phyloP scores from a whole-genome alignment of 164 flowering plant species.

The Dillenia suffruticosa region DNA sequence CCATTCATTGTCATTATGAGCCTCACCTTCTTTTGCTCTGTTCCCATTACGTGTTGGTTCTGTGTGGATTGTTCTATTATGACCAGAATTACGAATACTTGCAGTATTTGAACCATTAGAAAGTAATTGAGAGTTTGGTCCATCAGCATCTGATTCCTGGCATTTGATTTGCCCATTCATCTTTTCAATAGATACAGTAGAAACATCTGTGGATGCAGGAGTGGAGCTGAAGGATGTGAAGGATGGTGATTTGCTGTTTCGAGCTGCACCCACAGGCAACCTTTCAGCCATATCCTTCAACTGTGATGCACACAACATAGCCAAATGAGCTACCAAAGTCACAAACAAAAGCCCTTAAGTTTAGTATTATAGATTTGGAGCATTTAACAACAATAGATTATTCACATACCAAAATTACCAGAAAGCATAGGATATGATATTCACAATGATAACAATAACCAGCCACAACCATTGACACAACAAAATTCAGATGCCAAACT shows the following conservation, averaged over 20 bases:
- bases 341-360: no score
- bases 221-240: constrained; percentile 41
- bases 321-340: no score
- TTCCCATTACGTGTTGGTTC: constrained; percentile 56
- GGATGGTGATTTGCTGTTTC: constrained; percentile 53
- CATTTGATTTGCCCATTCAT: constrained; percentile 37
- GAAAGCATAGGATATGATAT: no score
- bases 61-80: constrained; percentile 33
- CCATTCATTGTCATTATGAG: constrained; percentile 67
- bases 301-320: constrained; percentile 19
- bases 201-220: constrained; percentile 40
- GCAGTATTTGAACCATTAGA: constrained; percentile 52
- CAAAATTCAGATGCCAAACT: no score
- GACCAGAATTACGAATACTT: constrained; percentile 39
- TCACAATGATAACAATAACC: no score
- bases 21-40: constrained; percentile 58
- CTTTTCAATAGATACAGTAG: constrained; percentile 37
- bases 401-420: no score
- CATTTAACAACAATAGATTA: no score
- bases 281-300: constrained; percentile 96
- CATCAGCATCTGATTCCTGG: constrained; percentile 50
- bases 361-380: no score
- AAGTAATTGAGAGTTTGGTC: constrained; percentile 34
- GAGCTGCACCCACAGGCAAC: constrained; percentile 77
- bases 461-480: no score